Evolutionary conservation across 106 monocot genomes (phyloP).

Genomic region (Narthecium ossifragum): DNA sequence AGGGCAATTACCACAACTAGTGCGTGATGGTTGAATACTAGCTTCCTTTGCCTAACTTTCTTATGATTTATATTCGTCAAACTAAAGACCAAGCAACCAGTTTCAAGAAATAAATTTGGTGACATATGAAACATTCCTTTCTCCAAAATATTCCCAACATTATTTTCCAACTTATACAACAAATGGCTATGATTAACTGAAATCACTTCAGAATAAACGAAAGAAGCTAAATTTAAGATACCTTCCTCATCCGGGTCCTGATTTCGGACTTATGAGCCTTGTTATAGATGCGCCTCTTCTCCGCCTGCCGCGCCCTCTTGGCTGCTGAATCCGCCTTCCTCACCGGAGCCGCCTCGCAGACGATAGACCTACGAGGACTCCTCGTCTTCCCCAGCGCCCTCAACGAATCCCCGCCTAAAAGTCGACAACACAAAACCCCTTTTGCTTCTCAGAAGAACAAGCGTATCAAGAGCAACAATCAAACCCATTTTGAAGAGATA

Average conservation of each 20-base stretch:
- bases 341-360: slow-evolving; percentile 51
- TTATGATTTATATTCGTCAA: too few species aligned
- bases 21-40: too few species aligned
- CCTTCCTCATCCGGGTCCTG: slow-evolving; percentile 83
- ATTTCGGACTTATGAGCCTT: slow-evolving; percentile 62
- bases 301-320: slow-evolving; percentile 75
- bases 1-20: too few species aligned
- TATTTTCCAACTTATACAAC: too few species aligned
- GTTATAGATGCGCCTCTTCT: slow-evolving; percentile 71
- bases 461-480: not conserved
- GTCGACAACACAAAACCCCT: not conserved
- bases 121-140: too few species aligned
- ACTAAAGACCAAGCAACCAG: too few species aligned
- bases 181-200: not conserved
- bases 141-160: too few species aligned
- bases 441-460: not conserved
- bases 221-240: slow-evolving; percentile 3
- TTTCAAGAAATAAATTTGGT: too few species aligned
- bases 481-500: not conserved
- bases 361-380: slow-evolving; percentile 29
- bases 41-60: too few species aligned
- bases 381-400: slow-evolving; percentile 25
- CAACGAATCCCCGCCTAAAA: slow-evolving; percentile 17
- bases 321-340: slow-evolving; percentile 74
- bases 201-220: not conserved